Evolutionary conservation across 306 rosid genomes (phyloP).

Genomic region (Corylus americana): DNA sequence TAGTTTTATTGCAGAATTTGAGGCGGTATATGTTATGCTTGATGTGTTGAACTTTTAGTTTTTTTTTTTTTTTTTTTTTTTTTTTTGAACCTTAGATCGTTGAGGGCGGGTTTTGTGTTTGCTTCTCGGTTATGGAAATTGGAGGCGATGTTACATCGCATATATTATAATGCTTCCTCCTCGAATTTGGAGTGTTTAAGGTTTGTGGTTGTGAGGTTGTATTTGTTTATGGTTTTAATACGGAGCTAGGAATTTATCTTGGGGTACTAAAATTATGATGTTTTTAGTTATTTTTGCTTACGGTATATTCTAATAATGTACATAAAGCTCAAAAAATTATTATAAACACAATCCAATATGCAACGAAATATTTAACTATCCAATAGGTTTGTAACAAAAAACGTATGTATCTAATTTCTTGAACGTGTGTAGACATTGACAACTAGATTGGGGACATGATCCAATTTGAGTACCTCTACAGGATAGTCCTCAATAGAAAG

Average conservation of each 20-base stretch:
- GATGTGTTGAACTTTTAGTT: background rate
- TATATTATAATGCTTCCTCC: background rate
- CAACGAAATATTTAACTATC: background rate
- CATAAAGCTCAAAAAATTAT: background rate
- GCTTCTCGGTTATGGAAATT: constrained; percentile 17
- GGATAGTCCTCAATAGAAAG: too few relatives aligned
- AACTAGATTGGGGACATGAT: too few relatives aligned
- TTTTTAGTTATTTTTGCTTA: too few relatives aligned
- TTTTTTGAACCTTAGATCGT: background rate
- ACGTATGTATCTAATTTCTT: too few relatives aligned
- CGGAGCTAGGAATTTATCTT: background rate
- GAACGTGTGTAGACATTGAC: too few relatives aligned
- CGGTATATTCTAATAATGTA: too few relatives aligned
- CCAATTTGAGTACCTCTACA: too few relatives aligned
- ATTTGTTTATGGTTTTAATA: background rate
- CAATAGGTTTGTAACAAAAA: background rate
- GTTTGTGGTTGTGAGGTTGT: background rate
- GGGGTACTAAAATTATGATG: background rate
- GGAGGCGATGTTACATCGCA: background rate
- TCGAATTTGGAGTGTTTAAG: background rate
- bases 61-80: background rate
- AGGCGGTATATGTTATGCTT: constrained; percentile 3
- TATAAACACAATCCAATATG: background rate
- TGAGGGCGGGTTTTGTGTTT: constrained; percentile 20
- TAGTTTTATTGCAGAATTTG: constrained; percentile 2